A percentile compares a stretch with the other conserved stretches of the same genome.
Conservation (phyloP, 306 rosid genomes). For the Chamaecrista fasciculata region DNA sequence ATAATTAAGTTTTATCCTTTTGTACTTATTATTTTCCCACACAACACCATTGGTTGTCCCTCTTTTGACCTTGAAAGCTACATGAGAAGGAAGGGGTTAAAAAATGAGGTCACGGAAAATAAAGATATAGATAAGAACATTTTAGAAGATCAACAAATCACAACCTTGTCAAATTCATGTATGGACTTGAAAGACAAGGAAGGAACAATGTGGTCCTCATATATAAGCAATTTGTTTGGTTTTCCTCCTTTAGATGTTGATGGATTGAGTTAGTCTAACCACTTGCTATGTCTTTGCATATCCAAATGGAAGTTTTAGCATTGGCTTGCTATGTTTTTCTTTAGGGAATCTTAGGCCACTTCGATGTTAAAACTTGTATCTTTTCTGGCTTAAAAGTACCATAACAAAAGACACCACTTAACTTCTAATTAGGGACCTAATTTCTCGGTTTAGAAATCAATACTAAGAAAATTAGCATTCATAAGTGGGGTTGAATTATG, state of each 20-base stretch:
- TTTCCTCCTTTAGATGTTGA: conserved; percentile 26
- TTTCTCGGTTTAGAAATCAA: background rate
- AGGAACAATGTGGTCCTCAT: conserved; percentile 33
- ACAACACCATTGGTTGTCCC: background rate
- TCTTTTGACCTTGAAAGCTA: conserved; percentile 26
- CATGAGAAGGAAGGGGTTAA: background rate
- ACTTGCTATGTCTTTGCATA: background rate
- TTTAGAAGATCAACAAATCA: conserved; percentile 5
- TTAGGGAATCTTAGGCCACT: conserved; percentile 26
- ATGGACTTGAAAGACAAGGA: conserved; percentile 15
- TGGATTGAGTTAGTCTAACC: background rate
- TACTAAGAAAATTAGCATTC: background rate
- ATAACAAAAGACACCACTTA: too few species aligned
- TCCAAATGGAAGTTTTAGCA: background rate
- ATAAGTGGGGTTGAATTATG: background rate
- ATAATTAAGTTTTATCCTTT: background rate
- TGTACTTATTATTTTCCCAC: background rate
- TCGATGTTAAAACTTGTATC: background rate
- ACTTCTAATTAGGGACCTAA: background rate
- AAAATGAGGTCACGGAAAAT: background rate
- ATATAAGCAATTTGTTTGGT: conserved; percentile 24
- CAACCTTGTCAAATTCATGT: background rate
- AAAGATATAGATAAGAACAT: conserved; percentile 2
- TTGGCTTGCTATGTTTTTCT: background rate
- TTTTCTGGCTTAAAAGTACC: background rate